These are phyloP conservation scores for Quercus variabilis DNA, from an alignment of 306 rosid species.

Conservation along the genomic window DNA sequence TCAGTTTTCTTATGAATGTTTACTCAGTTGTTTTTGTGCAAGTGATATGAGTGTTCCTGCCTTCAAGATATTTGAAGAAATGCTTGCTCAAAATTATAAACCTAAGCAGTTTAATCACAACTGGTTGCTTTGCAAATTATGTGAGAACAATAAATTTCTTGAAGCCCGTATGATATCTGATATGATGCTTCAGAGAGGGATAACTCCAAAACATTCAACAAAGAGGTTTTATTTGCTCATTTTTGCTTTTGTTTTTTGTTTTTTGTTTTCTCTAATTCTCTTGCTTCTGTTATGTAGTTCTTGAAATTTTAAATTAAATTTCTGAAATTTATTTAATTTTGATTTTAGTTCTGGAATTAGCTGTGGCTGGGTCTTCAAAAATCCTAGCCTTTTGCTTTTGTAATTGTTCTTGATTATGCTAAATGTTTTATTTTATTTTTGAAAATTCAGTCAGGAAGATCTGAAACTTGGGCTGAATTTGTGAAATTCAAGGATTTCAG, in stretches of 20 bases:
- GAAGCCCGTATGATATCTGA: slow-evolving; percentile 12
- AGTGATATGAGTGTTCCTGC: slow-evolving; percentile 4
- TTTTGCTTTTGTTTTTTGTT: background rate
- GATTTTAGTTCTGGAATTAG: background rate
- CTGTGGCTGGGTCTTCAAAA: background rate
- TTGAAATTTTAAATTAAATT: too few relatives aligned
- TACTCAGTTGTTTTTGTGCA: slow-evolving; percentile 19
- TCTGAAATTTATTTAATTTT: too few relatives aligned
- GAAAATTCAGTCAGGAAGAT: background rate
- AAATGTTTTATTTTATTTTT: background rate
- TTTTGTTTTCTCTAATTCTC: too few relatives aligned
- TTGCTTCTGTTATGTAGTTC: too few relatives aligned
- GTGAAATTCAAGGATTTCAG: background rate
- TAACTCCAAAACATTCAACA: background rate
- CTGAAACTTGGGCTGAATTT: background rate
- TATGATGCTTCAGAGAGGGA: slow-evolving; percentile 7
- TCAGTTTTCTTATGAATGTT: slow-evolving; percentile 4
- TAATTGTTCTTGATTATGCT: background rate
- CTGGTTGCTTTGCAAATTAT: background rate
- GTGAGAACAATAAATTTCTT: background rate
- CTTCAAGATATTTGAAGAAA: slow-evolving; percentile 30
- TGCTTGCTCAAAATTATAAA: slow-evolving; percentile 17
- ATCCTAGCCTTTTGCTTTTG: background rate
- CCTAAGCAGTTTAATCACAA: background rate
- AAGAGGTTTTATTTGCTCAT: background rate